Conservation (phyloP, 78 protist species). For the Emiliania huxleyi region DNA sequence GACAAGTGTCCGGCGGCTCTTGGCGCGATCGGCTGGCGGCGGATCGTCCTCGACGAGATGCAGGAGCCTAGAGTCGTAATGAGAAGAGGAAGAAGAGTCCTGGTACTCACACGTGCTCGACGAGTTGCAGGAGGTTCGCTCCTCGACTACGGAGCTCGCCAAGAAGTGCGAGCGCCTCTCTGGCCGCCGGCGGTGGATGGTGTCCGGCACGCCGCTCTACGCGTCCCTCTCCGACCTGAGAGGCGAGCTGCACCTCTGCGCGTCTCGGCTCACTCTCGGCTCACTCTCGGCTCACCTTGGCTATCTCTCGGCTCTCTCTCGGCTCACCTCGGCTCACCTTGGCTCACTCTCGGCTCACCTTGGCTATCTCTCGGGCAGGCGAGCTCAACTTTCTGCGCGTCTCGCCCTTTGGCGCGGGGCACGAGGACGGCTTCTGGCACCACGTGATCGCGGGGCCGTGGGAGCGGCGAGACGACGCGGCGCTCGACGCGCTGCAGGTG, state of each 20-base stretch:
- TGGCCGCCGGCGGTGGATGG: background rate
- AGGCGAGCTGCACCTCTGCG: slow-evolving; percentile 16
- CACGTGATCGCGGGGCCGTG: background rate
- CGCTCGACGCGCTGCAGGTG: background rate
- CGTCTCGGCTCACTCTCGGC: no score
- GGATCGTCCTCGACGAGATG: slow-evolving; percentile 8
- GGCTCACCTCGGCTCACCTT: no score
- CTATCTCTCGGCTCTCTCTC: no score
- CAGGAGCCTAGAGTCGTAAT: no score
- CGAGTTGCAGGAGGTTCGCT: slow-evolving; percentile 4
- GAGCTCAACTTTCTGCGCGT: background rate
- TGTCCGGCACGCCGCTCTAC: slow-evolving; percentile 19
- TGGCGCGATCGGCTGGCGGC: background rate
- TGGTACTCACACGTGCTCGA: no score
- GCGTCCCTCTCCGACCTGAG: background rate
- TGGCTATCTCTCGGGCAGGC: no score
- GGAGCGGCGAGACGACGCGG: background rate
- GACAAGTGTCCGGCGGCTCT: background rate
- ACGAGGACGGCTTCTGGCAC: slow-evolving; percentile 28
- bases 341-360: no score
- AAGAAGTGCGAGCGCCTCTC: background rate
- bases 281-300: no score
- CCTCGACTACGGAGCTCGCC: background rate
- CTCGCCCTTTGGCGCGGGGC: slow-evolving; percentile 5
- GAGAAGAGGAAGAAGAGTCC: no score